Evolutionary conservation across 2,329 filamentous ascomycete genomes (phyloP), one percentile per base, ranked within the genome.

Genomic region (Parastagonospora nodorum): DNA sequence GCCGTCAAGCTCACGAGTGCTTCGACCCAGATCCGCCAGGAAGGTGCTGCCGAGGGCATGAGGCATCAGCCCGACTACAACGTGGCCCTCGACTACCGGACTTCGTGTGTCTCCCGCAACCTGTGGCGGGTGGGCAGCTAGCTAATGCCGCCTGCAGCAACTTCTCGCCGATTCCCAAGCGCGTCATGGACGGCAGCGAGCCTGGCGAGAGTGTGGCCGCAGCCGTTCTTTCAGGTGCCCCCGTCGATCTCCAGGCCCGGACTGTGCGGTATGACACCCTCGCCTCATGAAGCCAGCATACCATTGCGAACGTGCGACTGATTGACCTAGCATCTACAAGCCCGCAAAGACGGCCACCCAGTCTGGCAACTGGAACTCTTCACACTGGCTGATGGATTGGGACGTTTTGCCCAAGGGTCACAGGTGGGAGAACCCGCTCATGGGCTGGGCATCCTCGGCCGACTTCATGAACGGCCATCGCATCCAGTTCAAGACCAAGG

Each of bases 311-410:
- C 35, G 8, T 36, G n/a, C 45, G 10, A 47, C 50, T 66, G 29
- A 66, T 41, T 29, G 4, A 28, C 28, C 10, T 69, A 97, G 93
- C 69, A 99, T 99, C 77, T 97, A 89, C 81, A 86, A 88, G 67
- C 91, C 92, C 42, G 73, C 90, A 50, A 99, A 99, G 79, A 86
- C 94, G n/a, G 93, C 94, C 31, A 97, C 93, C 37, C 94, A 99
- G 77, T 97, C 93, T 30, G 93, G 94, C 58, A 84, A 86, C 66
- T 96, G 90, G 89, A 87, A 90, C 71, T 80, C 84, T 48, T 85
- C 89, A 72, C 84, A 88, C 69, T 99, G 94, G 94, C 88, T 92
- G 43, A 95, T 99, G 92, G 94, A 99, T 75, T 99, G 94, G 94
- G 94, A 99, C 74, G 86, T 96, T 42, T 82, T 97, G 29, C 78